Conservation (phyloP, 2,329 filamentous ascomycete genomes). For the Cercospora zeina region DNA sequence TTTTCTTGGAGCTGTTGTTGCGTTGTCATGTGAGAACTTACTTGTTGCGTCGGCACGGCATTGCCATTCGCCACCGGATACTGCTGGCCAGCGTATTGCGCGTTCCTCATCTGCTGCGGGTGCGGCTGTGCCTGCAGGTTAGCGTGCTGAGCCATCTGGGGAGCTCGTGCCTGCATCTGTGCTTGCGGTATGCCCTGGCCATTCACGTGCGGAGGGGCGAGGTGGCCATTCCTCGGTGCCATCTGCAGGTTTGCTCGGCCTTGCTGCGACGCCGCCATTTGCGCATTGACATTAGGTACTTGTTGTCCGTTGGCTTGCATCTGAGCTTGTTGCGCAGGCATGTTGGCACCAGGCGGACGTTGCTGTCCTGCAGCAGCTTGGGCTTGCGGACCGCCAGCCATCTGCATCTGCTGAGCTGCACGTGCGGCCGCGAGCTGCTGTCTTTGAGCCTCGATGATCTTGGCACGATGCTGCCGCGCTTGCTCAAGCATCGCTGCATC, state of each 20-base stretch:
- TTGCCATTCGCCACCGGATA: slow-evolving; percentile 36
- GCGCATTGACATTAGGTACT: slow-evolving; percentile 41
- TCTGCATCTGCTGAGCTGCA: slow-evolving; percentile 36
- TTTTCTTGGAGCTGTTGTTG: slow-evolving; percentile 40
- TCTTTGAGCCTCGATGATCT: slow-evolving; percentile 40
- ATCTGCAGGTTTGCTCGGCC: slow-evolving; percentile 46
- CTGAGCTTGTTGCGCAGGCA: slow-evolving; percentile 31
- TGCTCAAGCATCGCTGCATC: slow-evolving; percentile 62
- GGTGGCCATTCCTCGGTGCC: slow-evolving; percentile 51
- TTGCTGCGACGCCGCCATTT: slow-evolving; percentile 44
- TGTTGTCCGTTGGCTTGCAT: slow-evolving; percentile 36
- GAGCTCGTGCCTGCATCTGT: slow-evolving; percentile 43
- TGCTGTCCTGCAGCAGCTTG: slow-evolving; percentile 35
- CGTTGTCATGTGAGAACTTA: slow-evolving; percentile 36
- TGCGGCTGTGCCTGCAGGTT: slow-evolving; percentile 33
- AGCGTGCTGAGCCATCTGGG: slow-evolving; percentile 27
- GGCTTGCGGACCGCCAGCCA: slow-evolving; percentile 33
- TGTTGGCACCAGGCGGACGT: slow-evolving; percentile 30
- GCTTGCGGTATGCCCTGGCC: slow-evolving; percentile 65
- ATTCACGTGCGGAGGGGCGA: slow-evolving; percentile 54
- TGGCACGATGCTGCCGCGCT: slow-evolving; percentile 43
- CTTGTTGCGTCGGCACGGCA: slow-evolving; percentile 24
- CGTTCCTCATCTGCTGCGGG: slow-evolving; percentile 29
- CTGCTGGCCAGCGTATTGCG: slow-evolving; percentile 36
- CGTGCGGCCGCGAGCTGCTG: slow-evolving; percentile 43